Evolutionary conservation across 2,329 filamentous ascomycete genomes (phyloP).

Genomic region (Fusarium algeriense): DNA sequence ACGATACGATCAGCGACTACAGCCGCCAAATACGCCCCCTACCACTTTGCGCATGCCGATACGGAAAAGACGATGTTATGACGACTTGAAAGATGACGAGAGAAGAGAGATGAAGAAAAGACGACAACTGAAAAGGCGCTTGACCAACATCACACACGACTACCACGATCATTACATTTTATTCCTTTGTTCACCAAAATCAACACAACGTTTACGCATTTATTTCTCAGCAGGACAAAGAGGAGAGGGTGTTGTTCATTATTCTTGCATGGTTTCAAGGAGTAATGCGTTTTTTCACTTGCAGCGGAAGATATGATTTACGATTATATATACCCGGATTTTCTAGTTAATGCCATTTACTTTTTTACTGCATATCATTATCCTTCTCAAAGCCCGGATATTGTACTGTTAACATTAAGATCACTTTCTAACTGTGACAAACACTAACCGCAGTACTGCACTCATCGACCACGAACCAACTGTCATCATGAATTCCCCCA

Average conservation of each 20-base stretch:
- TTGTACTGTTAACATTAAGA: background rate
- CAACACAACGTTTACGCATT: slow-evolving; percentile 1
- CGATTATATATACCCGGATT: slow-evolving; percentile 40
- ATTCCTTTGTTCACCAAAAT: slow-evolving; percentile 35
- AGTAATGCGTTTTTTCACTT: slow-evolving; percentile 34
- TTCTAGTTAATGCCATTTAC: slow-evolving; percentile 34
- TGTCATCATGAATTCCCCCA: background rate
- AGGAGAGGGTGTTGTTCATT: slow-evolving; percentile 17
- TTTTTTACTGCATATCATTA: background rate
- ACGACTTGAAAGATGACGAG: background rate
- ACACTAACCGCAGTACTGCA: background rate
- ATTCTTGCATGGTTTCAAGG: slow-evolving; percentile 22
- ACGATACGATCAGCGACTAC: slow-evolving; percentile 17
- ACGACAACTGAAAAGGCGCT: background rate
- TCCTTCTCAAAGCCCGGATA: background rate
- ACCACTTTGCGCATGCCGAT: slow-evolving; percentile 19
- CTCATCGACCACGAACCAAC: background rate
- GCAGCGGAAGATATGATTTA: slow-evolving; percentile 35
- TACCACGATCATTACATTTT: slow-evolving; percentile 22
- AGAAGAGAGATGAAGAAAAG: background rate
- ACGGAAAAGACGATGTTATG: slow-evolving; percentile 28
- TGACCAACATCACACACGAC: slow-evolving; percentile 6
- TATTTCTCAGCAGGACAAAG: background rate
- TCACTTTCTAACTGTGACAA: background rate
- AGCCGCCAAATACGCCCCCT: slow-evolving; percentile 13